These are phyloP conservation scores for Naganishia antarctica DNA, from an alignment of 768 basidiomycete genomes.

Conservation along the genomic window DNA sequence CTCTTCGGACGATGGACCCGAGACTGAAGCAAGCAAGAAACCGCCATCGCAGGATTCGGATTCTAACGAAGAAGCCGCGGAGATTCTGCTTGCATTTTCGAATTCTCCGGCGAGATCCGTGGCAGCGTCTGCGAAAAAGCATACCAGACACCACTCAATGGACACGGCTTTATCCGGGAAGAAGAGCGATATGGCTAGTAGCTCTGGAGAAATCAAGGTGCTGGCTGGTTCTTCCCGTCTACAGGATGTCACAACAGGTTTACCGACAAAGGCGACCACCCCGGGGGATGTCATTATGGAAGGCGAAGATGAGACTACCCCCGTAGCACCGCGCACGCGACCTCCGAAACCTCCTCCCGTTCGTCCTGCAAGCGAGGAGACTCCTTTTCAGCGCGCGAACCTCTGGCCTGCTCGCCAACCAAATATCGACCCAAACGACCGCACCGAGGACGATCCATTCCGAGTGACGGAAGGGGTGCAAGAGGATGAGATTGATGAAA, in stretches of 20 bases:
- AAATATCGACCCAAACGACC: not conserved
- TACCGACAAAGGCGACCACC: not conserved
- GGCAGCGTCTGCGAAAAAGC: not conserved
- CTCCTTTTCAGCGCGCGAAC: not conserved
- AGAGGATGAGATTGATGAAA: not conserved
- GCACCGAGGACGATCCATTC: constrained; percentile 5
- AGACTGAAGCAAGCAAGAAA: not conserved
- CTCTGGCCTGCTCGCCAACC: constrained; percentile 5
- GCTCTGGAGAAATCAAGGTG: not conserved
- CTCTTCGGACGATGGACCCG: constrained; percentile 7
- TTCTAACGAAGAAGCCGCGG: constrained; percentile 28
- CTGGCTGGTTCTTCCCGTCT: constrained; percentile 1
- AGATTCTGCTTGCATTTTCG: constrained; percentile 28
- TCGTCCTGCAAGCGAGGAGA: not conserved
- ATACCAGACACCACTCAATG: constrained; percentile 10
- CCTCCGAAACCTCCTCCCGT: constrained; percentile 1
- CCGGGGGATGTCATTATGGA: not conserved
- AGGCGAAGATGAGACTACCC: constrained; percentile 6
- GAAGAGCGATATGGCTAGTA: not conserved
- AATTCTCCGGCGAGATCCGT: constrained; percentile 26
- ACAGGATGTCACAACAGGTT: constrained; percentile 16
- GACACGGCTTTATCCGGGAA: not conserved
- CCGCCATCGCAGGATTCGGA: constrained; percentile 16
- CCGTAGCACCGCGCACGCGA: not conserved
- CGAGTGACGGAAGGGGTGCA: not conserved